Evolutionary conservation across 805 yeast genomes (phyloP).

Genomic region (Wickerhamiella cacticola): DNA sequence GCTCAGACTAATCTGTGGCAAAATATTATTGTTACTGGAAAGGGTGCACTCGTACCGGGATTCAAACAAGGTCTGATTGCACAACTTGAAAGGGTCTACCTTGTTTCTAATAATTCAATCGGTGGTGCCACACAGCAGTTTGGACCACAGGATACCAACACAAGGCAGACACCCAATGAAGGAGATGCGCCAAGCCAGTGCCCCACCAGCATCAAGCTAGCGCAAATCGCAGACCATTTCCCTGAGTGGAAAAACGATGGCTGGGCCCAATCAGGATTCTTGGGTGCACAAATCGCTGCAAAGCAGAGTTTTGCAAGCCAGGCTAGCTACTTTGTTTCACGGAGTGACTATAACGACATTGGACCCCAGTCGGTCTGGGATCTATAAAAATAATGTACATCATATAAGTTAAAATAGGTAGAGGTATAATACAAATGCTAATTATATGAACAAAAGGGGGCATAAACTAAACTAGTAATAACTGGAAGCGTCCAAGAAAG

Average conservation of each 20-base stretch:
- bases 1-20: conserved; percentile 78
- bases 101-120: conserved; percentile 28
- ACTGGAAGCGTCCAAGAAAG: no score
- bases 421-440: not conserved
- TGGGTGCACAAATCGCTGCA: conserved; percentile 81
- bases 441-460: no score
- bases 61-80: conserved; percentile 57
- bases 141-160: conserved; percentile 2
- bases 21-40: conserved; percentile 66
- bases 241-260: conserved; percentile 84
- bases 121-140: not conserved
- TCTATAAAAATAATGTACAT: no score
- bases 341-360: conserved; percentile 57
- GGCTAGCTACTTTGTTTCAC: conserved; percentile 52
- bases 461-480: no score
- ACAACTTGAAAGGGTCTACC: conserved; percentile 44
- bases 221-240: conserved; percentile 79
- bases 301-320: conserved; percentile 64
- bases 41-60: conserved; percentile 64
- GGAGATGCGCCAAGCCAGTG: conserved; percentile 43
- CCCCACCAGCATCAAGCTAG: conserved; percentile 59
- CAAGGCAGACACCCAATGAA: conserved; percentile 18
- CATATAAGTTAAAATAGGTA: no score
- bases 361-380: conserved; percentile 86
- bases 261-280: conserved; percentile 61